phyloP scores from a whole-genome alignment of 2,329 filamentous ascomycete species.

The Nemania sp. region DNA sequence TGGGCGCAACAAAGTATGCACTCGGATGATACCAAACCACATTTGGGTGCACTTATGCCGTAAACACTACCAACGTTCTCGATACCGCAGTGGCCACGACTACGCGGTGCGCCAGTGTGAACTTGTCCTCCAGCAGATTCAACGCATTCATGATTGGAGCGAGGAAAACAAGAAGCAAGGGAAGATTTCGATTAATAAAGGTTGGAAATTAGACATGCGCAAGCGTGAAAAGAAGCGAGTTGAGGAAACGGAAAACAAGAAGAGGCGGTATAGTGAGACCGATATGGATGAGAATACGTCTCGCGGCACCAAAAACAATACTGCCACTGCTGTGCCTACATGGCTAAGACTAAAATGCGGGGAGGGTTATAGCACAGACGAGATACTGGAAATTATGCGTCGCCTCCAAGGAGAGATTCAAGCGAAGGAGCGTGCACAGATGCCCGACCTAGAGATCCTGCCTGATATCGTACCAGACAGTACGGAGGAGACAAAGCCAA shows the following conservation, averaged over 20 bases:
- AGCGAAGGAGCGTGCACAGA: slow-evolving; percentile 56
- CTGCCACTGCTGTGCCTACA: slow-evolving; percentile 55
- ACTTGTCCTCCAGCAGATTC: slow-evolving; percentile 72
- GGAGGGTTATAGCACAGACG: slow-evolving; percentile 60
- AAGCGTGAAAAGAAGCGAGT: slow-evolving; percentile 73
- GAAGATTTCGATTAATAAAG: slow-evolving; percentile 60
- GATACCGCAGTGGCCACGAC: slow-evolving; percentile 74
- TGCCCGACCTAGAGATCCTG: slow-evolving; percentile 71
- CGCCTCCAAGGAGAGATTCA: slow-evolving; percentile 61
- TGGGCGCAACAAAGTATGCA: slow-evolving; percentile 83
- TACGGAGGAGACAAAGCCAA: slow-evolving; percentile 47
- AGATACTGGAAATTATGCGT: slow-evolving; percentile 62
- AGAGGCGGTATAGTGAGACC: slow-evolving; percentile 50
- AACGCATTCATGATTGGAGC: slow-evolving; percentile 73
- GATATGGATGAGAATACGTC: slow-evolving; percentile 52
- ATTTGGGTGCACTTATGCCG: slow-evolving; percentile 84
- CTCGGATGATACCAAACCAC: slow-evolving; percentile 73
- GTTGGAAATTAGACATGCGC: slow-evolving; percentile 72
- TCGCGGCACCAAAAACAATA: slow-evolving; percentile 40
- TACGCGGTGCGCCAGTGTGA: slow-evolving; percentile 73
- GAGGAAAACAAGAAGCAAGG: slow-evolving; percentile 58
- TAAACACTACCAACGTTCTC: slow-evolving; percentile 83
- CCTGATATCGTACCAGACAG: slow-evolving; percentile 63
- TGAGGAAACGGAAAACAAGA: slow-evolving; percentile 55
- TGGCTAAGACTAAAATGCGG: slow-evolving; percentile 56